Percentiles rank a stretch among this genome's conserved stretches.
phyloP scores from a whole-genome alignment of 371 early-diverging fungal species.

The Lichtheimia hyalospora region DNA sequence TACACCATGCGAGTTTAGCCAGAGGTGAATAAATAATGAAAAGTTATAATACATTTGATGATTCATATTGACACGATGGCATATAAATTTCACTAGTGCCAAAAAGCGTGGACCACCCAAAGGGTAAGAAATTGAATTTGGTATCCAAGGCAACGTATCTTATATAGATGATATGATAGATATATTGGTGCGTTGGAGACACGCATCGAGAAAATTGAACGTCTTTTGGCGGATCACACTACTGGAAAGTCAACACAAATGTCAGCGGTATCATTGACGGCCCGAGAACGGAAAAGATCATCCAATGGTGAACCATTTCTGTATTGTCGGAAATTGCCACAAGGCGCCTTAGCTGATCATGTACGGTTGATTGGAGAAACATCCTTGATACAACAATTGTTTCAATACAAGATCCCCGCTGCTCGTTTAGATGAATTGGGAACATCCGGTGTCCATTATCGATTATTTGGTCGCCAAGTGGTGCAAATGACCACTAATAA shows the following conservation, averaged over 20 bases:
- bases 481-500: neutral
- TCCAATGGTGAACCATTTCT: neutral
- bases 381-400: constrained; percentile 36
- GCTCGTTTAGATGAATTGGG: neutral
- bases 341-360: constrained; percentile 20
- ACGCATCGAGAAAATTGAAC: constrained; percentile 39
- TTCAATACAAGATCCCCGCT: constrained; percentile 31
- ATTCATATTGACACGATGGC: neutral
- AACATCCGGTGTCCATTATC: neutral
- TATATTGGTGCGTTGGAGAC: constrained; percentile 49
- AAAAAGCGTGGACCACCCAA: constrained; percentile 42
- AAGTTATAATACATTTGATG: too few relatives aligned
- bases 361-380: constrained; percentile 41
- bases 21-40: constrained; percentile 9
- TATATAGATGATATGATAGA: constrained; percentile 10
- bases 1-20: constrained; percentile 25
- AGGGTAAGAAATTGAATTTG: constrained; percentile 14
- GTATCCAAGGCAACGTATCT: neutral
- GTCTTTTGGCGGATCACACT: neutral
- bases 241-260: neutral
- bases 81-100: constrained; percentile 9
- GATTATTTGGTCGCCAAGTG: neutral
- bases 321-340: constrained; percentile 2
- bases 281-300: constrained; percentile 24
- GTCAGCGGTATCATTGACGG: neutral